Evolutionary conservation across 805 yeast species (phyloP), one percentile per base, ranked within the genome.

Genomic region (Candida oleophila): DNA sequence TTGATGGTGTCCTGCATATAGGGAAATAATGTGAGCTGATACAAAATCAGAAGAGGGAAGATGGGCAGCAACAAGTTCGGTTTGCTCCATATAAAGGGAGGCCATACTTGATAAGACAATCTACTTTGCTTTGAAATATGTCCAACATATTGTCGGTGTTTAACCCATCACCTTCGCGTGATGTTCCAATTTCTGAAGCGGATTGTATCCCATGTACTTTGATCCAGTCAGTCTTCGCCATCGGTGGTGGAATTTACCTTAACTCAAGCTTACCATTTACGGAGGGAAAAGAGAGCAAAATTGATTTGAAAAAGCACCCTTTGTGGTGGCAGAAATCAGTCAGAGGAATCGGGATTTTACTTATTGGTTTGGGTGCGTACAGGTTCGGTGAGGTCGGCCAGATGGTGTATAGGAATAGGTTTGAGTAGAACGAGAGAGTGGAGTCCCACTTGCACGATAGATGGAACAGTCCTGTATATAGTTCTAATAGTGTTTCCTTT

Each of bases 171-270:
- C 61, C 69, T 2, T 49, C 69, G 4, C 49, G 68, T 18, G 57
- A 55, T 36, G 42, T 62, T 12, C 45, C 55, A 4, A 49, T 53
- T 2, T 58, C 55, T 16, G 55, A 46, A 20, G 59, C 54, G 15
- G 66, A 60, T 28, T 72, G 77, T 46, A 36, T 68, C 28, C 68
- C 70, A 11, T 72, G 77, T 49, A 71, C 73, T 2, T 57, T 64
- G 2, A 59, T 70, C 18, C 77, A 71, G 52, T 59, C 68, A 46
- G 44, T 61, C 15, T 59, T 64, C 32, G 61, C 65, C 14, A 38
- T 68, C 18, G 66, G 54, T 0, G 68, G 72, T 20, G 77, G 76
- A 0, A 49, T 54, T 0, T 72, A 68, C 44, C 53, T 72, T 37
- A 54, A 54, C 22, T 56, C 64, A 15, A 49, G 54, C 21, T 40